Base-by-base conservation (phyloP, 352 stramenopile genomes). In the Phytophthora pinifolia region DNA sequence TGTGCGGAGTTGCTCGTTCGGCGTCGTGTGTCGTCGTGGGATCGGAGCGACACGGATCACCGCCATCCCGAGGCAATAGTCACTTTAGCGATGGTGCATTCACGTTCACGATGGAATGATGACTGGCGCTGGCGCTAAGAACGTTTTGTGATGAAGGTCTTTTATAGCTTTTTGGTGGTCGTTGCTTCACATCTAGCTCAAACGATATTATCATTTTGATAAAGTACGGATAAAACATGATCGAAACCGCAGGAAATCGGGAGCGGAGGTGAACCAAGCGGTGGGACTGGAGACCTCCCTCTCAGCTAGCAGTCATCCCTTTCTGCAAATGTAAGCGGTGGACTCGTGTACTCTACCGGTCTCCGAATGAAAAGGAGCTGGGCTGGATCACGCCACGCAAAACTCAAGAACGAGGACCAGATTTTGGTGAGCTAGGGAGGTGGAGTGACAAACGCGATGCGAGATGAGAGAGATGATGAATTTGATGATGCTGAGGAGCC, bases 331-430 rank as follows among this genome's bases (percentile, higher is more conserved):
- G 55, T 70, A 8, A 39, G 48, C 22, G 48, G 58, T 7, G 61
- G 49, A 30, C 61, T 65, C 13, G 36, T 46, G 17, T 65, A 59
- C 43, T 62, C 61, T 27, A 62, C 33, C 17, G 41, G 22, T n/a
- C 49, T 54, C 9, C 53, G 42, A 15, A 69, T 69, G 45, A 65
- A 65, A 9, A 65, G 33, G 7, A 69, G 42, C 35, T 65, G 47
- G 18, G 49, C 44, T 12, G 49, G 27, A 14, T 59, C 38, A 27
- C 43, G 12, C 3, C 46, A 33, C 3, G 29, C 30, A n/a, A 64
- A 64, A 38, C 30, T 67, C 47, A 9, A 66, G 35, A 10, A 64
- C 9, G n/a, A n/a, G n/a, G n/a, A n/a, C n/a, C n/a, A n/a, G n/a
- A n/a, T n/a, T n/a, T n/a, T n/a, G n/a, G n/a, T n/a, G n/a, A n/a